Percentiles rank a stretch among this genome's conserved stretches.
Conservation (phyloP, 139 green algal genomes). For the Mychonastes homosphaera region DNA sequence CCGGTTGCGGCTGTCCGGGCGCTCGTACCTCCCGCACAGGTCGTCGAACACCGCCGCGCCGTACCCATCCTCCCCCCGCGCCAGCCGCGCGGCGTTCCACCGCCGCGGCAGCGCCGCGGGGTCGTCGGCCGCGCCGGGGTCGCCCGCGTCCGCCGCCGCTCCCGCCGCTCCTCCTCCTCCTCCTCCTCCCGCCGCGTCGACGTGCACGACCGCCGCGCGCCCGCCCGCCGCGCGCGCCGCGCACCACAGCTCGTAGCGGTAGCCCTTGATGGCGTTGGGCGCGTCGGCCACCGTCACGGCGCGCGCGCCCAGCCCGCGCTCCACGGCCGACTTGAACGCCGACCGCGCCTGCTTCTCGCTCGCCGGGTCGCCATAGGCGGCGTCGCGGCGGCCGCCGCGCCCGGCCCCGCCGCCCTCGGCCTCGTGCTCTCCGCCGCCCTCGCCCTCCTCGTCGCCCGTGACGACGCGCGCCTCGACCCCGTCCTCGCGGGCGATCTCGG, state of each 20-base stretch:
- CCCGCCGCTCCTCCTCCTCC: no score
- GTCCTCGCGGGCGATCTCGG: conserved; percentile 16
- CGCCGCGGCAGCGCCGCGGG: background rate
- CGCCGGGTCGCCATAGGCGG: no score
- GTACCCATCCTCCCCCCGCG: no score
- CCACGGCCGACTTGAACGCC: conserved; percentile 54
- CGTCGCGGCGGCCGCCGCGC: no score
- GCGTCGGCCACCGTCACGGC: conserved; percentile 76
- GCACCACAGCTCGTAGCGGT: conserved; percentile 91
- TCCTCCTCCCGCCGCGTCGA: no score
- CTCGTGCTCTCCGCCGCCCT: no score
- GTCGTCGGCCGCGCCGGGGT: background rate
- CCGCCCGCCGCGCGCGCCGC: conserved; percentile 61
- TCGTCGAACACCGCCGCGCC: no score
- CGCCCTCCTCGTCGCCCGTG: no score
- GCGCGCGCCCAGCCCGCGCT: conserved; percentile 45
- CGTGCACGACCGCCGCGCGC: no score
- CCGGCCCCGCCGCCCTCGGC: no score
- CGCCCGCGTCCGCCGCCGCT: background rate
- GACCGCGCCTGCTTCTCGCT: conserved; percentile 80
- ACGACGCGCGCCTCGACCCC: conserved; percentile 33
- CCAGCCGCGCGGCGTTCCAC: no score
- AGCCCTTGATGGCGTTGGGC: conserved; percentile 90
- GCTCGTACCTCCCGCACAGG: conserved; percentile 72
- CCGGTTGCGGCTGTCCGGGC: conserved; percentile 70